Evolutionary conservation across 306 rosid species (phyloP).

Genomic region (Sicyos edulis): DNA sequence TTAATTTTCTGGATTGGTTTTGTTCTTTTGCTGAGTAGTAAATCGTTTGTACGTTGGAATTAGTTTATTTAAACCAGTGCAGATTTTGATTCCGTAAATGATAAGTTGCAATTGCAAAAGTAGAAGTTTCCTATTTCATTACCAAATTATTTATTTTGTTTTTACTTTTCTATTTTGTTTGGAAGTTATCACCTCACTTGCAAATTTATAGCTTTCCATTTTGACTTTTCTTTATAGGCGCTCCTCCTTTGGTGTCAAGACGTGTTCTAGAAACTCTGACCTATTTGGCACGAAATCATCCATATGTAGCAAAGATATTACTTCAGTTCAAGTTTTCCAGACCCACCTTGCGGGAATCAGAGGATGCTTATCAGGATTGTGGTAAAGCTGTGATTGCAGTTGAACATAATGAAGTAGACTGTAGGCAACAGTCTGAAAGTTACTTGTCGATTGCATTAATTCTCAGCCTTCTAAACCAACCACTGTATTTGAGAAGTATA

Average conservation of each 20-base stretch:
- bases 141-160: background rate
- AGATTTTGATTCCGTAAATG: background rate
- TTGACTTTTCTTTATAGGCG: slow-evolving; percentile 46
- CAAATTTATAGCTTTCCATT: too few species aligned
- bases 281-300: slow-evolving; percentile 86
- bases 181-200: too few species aligned
- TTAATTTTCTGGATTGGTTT: background rate
- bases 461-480: slow-evolving; percentile 80
- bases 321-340: slow-evolving; percentile 56
- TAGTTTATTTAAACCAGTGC: background rate
- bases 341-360: slow-evolving; percentile 37
- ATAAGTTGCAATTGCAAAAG: background rate
- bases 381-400: slow-evolving; percentile 80
- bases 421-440: slow-evolving; percentile 37
- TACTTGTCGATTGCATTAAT: slow-evolving; percentile 68
- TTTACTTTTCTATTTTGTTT: background rate
- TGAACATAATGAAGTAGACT: slow-evolving; percentile 41
- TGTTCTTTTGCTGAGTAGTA: background rate
- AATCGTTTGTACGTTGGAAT: background rate
- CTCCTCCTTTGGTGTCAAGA: slow-evolving; percentile 91
- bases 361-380: slow-evolving; percentile 38
- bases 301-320: slow-evolving; percentile 65
- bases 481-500: slow-evolving; percentile 90
- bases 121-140: background rate
- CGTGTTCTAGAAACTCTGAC: slow-evolving; percentile 87